phyloP scores from a whole-genome alignment of 2,329 filamentous ascomycete genomes.

The Talaromyces sp. region DNA sequence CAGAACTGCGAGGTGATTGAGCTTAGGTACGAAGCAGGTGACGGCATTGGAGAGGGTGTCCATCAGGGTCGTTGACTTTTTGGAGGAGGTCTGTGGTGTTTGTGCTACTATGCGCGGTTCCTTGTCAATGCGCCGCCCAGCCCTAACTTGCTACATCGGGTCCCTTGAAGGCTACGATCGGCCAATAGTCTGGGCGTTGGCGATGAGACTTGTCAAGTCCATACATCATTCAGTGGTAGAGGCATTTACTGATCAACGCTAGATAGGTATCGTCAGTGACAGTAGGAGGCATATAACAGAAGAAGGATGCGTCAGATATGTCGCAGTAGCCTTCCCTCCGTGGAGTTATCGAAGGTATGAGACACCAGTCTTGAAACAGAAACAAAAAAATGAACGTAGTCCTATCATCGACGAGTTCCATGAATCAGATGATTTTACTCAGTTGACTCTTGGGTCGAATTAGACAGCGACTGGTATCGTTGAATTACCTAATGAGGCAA shows the following conservation, averaged over 20 bases:
- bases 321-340: background rate
- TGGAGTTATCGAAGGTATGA: background rate
- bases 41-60: background rate
- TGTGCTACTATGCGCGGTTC: background rate
- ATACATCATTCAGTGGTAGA: background rate
- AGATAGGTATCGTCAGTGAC: background rate
- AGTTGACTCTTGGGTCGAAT: background rate
- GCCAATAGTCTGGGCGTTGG: background rate
- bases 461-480: background rate
- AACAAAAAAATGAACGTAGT: background rate
- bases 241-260: background rate
- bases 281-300: background rate
- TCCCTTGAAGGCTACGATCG: background rate
- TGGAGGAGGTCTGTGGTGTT: background rate
- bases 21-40: background rate
- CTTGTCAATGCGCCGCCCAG: background rate
- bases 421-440: background rate
- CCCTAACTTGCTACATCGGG: background rate
- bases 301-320: background rate
- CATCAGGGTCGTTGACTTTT: background rate
- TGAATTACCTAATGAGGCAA: background rate
- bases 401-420: background rate
- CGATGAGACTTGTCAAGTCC: background rate
- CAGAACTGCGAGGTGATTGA: background rate
- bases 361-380: background rate